Percentiles rank a stretch among this genome's conserved stretches.
Conservation (phyloP, 371 early-diverging fungal species). For the Rhizopus delemar region DNA sequence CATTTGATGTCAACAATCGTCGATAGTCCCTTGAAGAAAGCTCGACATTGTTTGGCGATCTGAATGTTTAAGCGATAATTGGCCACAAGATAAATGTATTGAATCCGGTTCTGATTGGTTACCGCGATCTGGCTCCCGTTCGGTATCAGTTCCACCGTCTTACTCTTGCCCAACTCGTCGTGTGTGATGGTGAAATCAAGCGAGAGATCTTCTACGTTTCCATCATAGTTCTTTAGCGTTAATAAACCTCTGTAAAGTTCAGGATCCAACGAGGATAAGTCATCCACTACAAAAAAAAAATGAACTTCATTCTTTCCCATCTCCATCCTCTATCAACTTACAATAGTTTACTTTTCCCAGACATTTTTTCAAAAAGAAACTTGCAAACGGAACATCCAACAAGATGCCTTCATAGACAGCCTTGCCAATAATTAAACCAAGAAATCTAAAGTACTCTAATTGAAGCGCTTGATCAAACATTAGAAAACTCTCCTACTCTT, state of each 20-base stretch:
- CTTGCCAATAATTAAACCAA: slow-evolving; percentile 93
- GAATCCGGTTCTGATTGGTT: slow-evolving; percentile 80
- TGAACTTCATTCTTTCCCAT: background rate
- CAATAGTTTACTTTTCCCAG: slow-evolving; percentile 72
- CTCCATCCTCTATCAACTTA: slow-evolving; percentile 31
- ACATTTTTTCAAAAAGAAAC: slow-evolving; percentile 89
- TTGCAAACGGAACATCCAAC: slow-evolving; percentile 90
- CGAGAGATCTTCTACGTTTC: slow-evolving; percentile 73
- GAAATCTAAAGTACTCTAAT: slow-evolving; percentile 76
- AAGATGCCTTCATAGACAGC: slow-evolving; percentile 93
- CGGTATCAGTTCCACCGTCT: slow-evolving; percentile 74
- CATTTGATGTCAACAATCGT: slow-evolving; percentile 75
- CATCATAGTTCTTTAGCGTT: slow-evolving; percentile 77
- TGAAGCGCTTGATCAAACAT: slow-evolving; percentile 43
- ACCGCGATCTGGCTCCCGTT: slow-evolving; percentile 77
- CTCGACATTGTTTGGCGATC: slow-evolving; percentile 80
- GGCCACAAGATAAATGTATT: slow-evolving; percentile 78
- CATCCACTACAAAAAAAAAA: slow-evolving; percentile 63
- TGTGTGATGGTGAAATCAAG: slow-evolving; percentile 81
- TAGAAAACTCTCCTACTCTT: background rate
- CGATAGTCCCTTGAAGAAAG: slow-evolving; percentile 82
- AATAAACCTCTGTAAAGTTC: slow-evolving; percentile 84
- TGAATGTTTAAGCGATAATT: slow-evolving; percentile 80
- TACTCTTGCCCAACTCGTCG: slow-evolving; percentile 59
- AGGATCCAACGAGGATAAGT: slow-evolving; percentile 86